Evolutionary conservation across 2,329 filamentous ascomycete species (phyloP).

Genomic region (Neurospora sp.): DNA sequence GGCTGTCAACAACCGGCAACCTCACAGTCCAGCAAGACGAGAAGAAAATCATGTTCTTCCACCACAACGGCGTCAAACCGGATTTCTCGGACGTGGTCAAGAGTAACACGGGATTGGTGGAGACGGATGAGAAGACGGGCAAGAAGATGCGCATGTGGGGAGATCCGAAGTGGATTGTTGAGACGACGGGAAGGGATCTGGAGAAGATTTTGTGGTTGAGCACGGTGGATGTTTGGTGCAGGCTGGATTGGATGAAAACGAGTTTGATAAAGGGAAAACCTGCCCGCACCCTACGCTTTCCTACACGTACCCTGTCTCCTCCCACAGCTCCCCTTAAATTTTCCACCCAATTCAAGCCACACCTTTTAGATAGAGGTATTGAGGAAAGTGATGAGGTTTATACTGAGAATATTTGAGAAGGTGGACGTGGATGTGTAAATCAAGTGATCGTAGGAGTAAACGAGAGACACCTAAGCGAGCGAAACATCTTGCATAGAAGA

Average conservation of each 20-base stretch:
- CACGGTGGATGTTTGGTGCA: conserved; percentile 22
- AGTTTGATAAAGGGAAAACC: too few relatives aligned
- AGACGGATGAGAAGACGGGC: conserved; percentile 14
- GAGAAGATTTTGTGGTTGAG: conserved; percentile 25
- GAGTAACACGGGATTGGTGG: conserved; percentile 12
- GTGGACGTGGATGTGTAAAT: too few relatives aligned
- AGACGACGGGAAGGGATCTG: conserved; percentile 22
- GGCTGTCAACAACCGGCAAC: conserved; percentile 4
- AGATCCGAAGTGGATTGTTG: conserved; percentile 16
- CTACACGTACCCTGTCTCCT: too few relatives aligned
- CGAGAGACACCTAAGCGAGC: too few relatives aligned
- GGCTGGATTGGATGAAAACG: conserved; percentile 9
- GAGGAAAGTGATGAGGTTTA: too few relatives aligned
- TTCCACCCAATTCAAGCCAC: too few relatives aligned
- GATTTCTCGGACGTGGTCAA: conserved; percentile 21
- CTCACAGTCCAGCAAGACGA: conserved; percentile 3
- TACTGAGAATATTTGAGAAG: too few relatives aligned
- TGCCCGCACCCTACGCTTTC: too few relatives aligned
- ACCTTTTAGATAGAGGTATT: too few relatives aligned
- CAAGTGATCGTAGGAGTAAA: too few relatives aligned
- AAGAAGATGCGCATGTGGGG: conserved; percentile 21
- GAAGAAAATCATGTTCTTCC: conserved; percentile 24
- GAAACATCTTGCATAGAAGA: too few relatives aligned
- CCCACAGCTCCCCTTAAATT: too few relatives aligned
- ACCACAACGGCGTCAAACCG: conserved; percentile 29